These are phyloP conservation scores for Chlamydomonas applanata DNA, from an alignment of 139 green algal genomes.

Conservation along the genomic window DNA sequence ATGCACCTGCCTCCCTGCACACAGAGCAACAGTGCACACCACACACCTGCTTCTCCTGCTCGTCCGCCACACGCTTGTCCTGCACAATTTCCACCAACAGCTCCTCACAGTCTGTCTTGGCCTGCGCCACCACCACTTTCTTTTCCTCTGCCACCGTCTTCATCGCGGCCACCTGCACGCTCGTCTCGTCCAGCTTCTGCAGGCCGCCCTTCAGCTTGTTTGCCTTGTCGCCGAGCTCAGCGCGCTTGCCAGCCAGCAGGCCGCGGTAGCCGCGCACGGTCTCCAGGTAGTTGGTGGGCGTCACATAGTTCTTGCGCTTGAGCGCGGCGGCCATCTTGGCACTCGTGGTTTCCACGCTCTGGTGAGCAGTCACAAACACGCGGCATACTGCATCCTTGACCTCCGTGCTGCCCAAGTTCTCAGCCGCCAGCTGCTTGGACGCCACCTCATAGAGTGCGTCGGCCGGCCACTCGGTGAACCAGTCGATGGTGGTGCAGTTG, in stretches of 20 bases:
- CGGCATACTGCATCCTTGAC: constrained; percentile 65
- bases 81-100: constrained; percentile 87
- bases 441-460: constrained; percentile 77
- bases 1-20: no score
- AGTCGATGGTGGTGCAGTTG: constrained; percentile 87
- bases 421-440: constrained; percentile 47
- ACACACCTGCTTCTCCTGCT: constrained; percentile 63
- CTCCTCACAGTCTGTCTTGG: constrained; percentile 84
- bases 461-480: constrained; percentile 82
- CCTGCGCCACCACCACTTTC: constrained; percentile 73
- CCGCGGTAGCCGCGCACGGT: constrained; percentile 65
- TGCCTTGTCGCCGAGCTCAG: constrained; percentile 62
- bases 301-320: constrained; percentile 78
- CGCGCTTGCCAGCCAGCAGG: constrained; percentile 72
- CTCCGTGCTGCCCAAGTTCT: constrained; percentile 52
- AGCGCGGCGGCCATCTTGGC: constrained; percentile 56
- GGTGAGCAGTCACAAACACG: constrained; percentile 71
- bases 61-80: constrained; percentile 84
- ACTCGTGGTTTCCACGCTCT: constrained; percentile 52
- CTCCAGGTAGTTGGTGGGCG: constrained; percentile 82
- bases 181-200: constrained; percentile 78
- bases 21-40: no score
- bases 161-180: constrained; percentile 71
- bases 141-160: constrained; percentile 76
- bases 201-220: constrained; percentile 76